Evolutionary conservation across 2,329 filamentous ascomycete species (phyloP), one percentile per base, ranked within the genome.

Genomic region (Colletotrichum gigasporum): DNA sequence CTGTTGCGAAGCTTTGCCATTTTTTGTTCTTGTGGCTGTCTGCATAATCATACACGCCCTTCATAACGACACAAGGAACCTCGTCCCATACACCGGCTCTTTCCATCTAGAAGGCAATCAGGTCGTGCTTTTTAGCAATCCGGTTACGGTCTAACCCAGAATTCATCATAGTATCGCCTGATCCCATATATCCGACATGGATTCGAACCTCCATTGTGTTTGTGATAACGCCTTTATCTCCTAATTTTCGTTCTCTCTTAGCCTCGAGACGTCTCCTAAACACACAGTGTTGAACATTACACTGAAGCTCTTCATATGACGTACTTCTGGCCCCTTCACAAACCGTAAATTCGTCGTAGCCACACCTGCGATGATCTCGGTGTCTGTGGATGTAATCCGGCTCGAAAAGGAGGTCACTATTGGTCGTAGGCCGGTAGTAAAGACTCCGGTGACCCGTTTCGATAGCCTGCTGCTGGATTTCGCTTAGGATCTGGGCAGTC

Each of bases 1-100:
- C 75, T 2, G 79, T 76, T 1, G 79, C 77, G 69, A 77, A 81
- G 2, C 66, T 32, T 57, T 80, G 78, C 78, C 77, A 81, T 1
- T 14, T 57, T 26, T 77, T 75, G 50, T 71, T 75, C 67, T 79
- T 78, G 65, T 80, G 78, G 41, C 73, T 72, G 63, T 80, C 77
- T n/a, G n/a, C n/a, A n/a, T n/a, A n/a, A n/a, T n/a, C n/a, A n/a
- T n/a, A n/a, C n/a, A n/a, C n/a, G n/a, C n/a, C n/a, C n/a, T n/a
- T n/a, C n/a, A n/a, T n/a, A n/a, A n/a, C n/a, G n/a, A n/a, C n/a
- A n/a, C n/a, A n/a, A n/a, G n/a, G n/a, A n/a, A n/a, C n/a, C n/a
- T n/a, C n/a, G n/a, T n/a, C n/a, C n/a, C n/a, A n/a, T n/a, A n/a
- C n/a, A n/a, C n/a, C n/a, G n/a, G n/a, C n/a, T n/a, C n/a, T n/a